phyloP scores from a whole-genome alignment of 805 yeast species.

The Torulaspora delbrueckii region DNA sequence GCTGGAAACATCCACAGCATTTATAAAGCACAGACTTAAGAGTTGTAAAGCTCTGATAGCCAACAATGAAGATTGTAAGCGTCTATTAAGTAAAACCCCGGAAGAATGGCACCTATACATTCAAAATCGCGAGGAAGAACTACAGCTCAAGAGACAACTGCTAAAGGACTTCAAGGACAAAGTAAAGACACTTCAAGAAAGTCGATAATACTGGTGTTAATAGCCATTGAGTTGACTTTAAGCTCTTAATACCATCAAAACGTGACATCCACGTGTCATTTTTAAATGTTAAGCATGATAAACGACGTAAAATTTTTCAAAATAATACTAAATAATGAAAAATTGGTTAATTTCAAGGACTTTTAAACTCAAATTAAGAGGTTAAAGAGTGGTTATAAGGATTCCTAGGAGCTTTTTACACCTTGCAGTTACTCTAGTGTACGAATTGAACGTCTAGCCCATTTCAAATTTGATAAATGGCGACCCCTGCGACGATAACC shows the following conservation, averaged over 20 bases:
- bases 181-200: background rate
- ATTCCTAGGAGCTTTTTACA: background rate
- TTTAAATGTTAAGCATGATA: background rate
- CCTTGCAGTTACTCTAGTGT: background rate
- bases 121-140: constrained; percentile 22
- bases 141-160: constrained; percentile 22
- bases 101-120: constrained; percentile 31
- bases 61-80: constrained; percentile 29
- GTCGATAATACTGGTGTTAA: background rate
- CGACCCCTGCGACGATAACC: constrained; percentile 47
- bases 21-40: constrained; percentile 32
- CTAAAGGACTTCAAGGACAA: constrained; percentile 9
- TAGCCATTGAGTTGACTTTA: background rate
- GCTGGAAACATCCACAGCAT: constrained; percentile 30
- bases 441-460: background rate
- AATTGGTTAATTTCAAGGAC: background rate
- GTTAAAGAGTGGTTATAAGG: background rate
- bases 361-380: background rate
- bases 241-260: background rate
- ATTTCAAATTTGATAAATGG: constrained; percentile 7
- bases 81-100: constrained; percentile 25
- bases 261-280: constrained; percentile 1
- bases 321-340: background rate
- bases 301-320: constrained; percentile 6
- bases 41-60: constrained; percentile 27